phyloP scores from a whole-genome alignment of 768 basidiomycete species.

The Russula foetens region DNA sequence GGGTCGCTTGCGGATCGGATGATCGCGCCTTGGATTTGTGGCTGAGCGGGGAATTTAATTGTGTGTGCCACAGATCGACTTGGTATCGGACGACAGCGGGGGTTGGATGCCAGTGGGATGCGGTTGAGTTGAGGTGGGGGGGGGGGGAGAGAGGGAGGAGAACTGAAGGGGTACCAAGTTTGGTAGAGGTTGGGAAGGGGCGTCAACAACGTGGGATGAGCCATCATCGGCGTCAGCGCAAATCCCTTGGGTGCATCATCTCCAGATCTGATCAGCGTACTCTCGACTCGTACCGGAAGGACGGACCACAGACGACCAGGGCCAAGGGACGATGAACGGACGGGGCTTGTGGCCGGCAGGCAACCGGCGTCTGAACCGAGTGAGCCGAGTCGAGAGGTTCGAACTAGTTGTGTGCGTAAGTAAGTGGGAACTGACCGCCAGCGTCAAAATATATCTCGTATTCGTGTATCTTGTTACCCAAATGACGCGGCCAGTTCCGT shows the following conservation, averaged over 20 bases:
- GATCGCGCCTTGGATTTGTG: constrained; percentile 4
- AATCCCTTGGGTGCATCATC: constrained; percentile 18
- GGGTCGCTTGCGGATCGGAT: neutral
- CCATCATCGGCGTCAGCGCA: constrained; percentile 18
- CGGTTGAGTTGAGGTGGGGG: constrained; percentile 5
- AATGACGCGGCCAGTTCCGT: constrained; percentile 16
- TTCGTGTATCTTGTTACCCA: constrained; percentile 14
- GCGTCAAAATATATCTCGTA: constrained; percentile 5
- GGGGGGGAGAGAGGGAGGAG: neutral
- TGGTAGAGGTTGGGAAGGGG: neutral
- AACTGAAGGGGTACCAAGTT: too few relatives aligned
- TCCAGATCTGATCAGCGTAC: constrained; percentile 19
- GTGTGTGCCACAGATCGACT: neutral
- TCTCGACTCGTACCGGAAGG: neutral
- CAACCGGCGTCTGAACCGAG: neutral
- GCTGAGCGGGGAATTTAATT: neutral
- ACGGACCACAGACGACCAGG: neutral
- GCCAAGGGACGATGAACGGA: neutral
- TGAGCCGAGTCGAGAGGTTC: constrained; percentile 12
- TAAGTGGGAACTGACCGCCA: too few relatives aligned
- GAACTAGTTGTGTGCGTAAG: too few relatives aligned
- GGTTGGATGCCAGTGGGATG: too few relatives aligned
- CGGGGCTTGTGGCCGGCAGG: neutral
- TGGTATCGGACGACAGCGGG: neutral
- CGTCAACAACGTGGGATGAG: constrained; percentile 6